phyloP scores from a whole-genome alignment of 495 filamentous ascomycete genomes.

The Stereocaulon alpinum region DNA sequence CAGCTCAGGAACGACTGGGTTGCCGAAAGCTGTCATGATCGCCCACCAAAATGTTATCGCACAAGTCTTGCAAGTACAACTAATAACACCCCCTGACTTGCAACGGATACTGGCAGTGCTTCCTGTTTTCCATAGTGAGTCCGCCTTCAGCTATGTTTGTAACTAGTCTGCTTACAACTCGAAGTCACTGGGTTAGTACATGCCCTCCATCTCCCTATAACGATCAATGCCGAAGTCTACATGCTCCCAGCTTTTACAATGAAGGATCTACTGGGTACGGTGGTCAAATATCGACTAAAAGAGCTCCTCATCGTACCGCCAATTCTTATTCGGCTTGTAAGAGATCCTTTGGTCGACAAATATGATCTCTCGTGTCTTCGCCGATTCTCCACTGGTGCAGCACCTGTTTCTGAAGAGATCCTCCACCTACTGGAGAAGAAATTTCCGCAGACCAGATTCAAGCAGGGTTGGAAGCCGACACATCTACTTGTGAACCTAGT shows the following conservation, averaged over 20 bases:
- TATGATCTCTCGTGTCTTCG: conserved; percentile 47
- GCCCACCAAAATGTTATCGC: conserved; percentile 54
- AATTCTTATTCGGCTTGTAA: conserved; percentile 56
- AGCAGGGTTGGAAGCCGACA: conserved; percentile 32
- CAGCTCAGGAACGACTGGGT: conserved; percentile 42
- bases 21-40: conserved; percentile 38
- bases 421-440: conserved; percentile 45
- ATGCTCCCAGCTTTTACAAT: conserved; percentile 52
- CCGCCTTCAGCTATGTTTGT: neutral
- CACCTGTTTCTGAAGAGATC: conserved; percentile 55
- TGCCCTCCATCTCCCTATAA: conserved; percentile 47
- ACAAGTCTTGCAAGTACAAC: conserved; percentile 46
- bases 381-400: conserved; percentile 48
- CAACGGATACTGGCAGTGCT: conserved; percentile 43
- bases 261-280: conserved; percentile 42
- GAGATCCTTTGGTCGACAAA: conserved; percentile 49
- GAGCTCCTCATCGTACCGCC: conserved; percentile 61
- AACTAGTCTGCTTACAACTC: conserved; percentile 1
- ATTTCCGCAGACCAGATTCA: conserved; percentile 54
- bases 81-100: conserved; percentile 36
- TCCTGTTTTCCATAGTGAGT: conserved; percentile 41
- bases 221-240: conserved; percentile 46
- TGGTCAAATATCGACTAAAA: conserved; percentile 41
- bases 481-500: neutral
- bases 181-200: conserved; percentile 47